Evolutionary conservation across 306 rosid species (phyloP).

Genomic region (Crataegus laevigata): DNA sequence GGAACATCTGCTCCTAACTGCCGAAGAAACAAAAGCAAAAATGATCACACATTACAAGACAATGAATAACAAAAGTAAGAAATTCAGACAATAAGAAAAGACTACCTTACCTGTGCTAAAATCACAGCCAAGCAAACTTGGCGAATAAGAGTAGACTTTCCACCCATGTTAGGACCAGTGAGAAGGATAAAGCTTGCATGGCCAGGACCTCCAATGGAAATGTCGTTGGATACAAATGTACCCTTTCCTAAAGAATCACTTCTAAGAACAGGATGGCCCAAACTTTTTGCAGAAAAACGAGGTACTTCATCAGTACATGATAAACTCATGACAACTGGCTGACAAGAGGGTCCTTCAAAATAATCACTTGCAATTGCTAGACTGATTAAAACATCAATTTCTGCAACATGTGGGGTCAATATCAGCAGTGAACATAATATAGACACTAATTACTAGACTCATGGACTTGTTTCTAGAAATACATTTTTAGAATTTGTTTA

Average conservation of each 20-base stretch:
- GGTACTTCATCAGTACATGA: conserved; percentile 48
- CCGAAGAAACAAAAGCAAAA: conserved; percentile 17
- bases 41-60: background rate
- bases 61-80: background rate
- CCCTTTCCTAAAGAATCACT: conserved; percentile 87
- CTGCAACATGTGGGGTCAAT: conserved; percentile 49
- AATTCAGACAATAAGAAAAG: background rate
- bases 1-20: conserved; percentile 98
- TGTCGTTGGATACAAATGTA: conserved; percentile 70
- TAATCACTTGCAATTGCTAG: conserved; percentile 74
- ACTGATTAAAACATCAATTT: conserved; percentile 86
- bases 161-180: conserved; percentile 99
- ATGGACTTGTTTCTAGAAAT: background rate
- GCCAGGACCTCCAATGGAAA: conserved; percentile 69
- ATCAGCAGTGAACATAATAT: conserved; percentile 13
- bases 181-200: conserved; percentile 69
- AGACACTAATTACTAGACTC: background rate
- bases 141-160: conserved; percentile 94
- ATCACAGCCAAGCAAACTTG: conserved; percentile 92
- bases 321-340: conserved; percentile 46
- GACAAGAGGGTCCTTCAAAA: conserved; percentile 80
- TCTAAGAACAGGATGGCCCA: conserved; percentile 85
- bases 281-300: conserved; percentile 51
- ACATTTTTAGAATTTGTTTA: background rate
- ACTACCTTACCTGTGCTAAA: conserved; percentile 73